Evolutionary conservation across 169 alveolate genomes (phyloP).

Genomic region (Cyclospora cayetanensis): DNA sequence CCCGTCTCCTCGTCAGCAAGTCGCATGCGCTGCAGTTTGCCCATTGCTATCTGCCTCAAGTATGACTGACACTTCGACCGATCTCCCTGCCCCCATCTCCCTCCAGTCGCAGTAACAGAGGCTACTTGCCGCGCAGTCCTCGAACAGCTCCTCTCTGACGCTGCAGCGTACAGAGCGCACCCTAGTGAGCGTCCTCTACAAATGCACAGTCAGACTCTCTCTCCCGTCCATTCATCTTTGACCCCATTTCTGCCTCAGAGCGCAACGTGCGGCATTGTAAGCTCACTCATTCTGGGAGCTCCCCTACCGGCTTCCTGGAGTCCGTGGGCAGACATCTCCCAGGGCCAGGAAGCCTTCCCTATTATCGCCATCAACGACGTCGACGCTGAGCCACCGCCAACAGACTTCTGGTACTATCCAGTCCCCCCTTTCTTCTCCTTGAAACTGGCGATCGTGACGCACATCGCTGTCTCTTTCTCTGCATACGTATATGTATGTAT

Average conservation of each 20-base stretch:
- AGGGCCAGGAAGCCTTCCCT: conserved; percentile 81
- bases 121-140: not conserved
- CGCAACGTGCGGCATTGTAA: conserved; percentile 78
- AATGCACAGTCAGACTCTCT: too few species aligned
- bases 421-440: not conserved
- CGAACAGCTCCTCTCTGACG: not conserved
- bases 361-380: conserved; percentile 82
- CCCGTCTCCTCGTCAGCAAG: not conserved
- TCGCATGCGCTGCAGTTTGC: not conserved
- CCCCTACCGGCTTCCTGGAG: conserved; percentile 81
- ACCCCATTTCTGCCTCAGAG: conserved; percentile 34
- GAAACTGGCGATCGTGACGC: too few species aligned
- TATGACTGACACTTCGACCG: not conserved
- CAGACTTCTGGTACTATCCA: conserved; percentile 80
- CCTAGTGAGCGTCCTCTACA: not conserved
- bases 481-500: not conserved
- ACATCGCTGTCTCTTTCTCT: not conserved
- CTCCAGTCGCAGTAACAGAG: not conserved
- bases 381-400: conserved; percentile 81
- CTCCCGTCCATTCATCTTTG: not conserved
- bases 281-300: conserved; percentile 77
- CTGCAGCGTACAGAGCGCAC: not conserved
- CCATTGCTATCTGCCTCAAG: conserved; percentile 20
- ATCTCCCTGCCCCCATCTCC: too few species aligned
- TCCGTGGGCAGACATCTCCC: conserved; percentile 83